These are phyloP conservation scores for Yarrowia sp. DNA, from an alignment of 805 yeast genomes.

Conservation along the genomic window DNA sequence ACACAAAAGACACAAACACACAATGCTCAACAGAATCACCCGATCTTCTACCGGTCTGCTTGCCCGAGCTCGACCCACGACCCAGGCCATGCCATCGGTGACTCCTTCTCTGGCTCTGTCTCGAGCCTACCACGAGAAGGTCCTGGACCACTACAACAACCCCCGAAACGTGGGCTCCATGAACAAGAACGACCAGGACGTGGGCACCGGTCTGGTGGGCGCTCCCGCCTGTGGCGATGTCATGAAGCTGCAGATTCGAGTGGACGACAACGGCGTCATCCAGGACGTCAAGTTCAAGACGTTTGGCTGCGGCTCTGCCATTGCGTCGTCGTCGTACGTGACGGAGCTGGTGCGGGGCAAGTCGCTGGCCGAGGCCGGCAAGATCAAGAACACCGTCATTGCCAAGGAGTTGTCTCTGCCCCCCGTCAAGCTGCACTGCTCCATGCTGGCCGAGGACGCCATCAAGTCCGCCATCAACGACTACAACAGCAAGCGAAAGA, in stretches of 20 bases:
- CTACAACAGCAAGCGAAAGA: slow-evolving; percentile 80
- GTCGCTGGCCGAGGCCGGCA: slow-evolving; percentile 90
- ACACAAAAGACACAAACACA: too few relatives aligned
- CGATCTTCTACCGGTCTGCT: slow-evolving; percentile 23
- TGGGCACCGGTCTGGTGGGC: slow-evolving; percentile 97
- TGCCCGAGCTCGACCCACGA: slow-evolving; percentile 38
- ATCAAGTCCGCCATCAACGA: slow-evolving; percentile 97
- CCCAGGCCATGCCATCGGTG: slow-evolving; percentile 2
- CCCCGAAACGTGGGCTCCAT: slow-evolving; percentile 96
- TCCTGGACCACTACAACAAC: slow-evolving; percentile 93
- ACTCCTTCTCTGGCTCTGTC: not conserved
- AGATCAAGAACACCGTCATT: slow-evolving; percentile 90
- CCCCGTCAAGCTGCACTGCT: slow-evolving; percentile 96
- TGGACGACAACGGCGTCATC: slow-evolving; percentile 88
- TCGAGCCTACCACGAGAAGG: slow-evolving; percentile 81
- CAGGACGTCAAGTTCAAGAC: slow-evolving; percentile 97
- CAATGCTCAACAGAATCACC: slow-evolving; percentile 20
- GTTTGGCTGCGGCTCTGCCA: slow-evolving; percentile 99
- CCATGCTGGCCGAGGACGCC: slow-evolving; percentile 99
- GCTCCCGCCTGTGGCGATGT: slow-evolving; percentile 99
- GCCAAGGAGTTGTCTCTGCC: slow-evolving; percentile 95
- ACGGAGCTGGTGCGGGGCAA: slow-evolving; percentile 96
- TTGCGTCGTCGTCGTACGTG: slow-evolving; percentile 93
- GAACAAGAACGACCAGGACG: slow-evolving; percentile 74
- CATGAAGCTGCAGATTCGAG: slow-evolving; percentile 95